Conservation (phyloP, 1,284 basidiomycete genomes). For the Inonotus obliquus region DNA sequence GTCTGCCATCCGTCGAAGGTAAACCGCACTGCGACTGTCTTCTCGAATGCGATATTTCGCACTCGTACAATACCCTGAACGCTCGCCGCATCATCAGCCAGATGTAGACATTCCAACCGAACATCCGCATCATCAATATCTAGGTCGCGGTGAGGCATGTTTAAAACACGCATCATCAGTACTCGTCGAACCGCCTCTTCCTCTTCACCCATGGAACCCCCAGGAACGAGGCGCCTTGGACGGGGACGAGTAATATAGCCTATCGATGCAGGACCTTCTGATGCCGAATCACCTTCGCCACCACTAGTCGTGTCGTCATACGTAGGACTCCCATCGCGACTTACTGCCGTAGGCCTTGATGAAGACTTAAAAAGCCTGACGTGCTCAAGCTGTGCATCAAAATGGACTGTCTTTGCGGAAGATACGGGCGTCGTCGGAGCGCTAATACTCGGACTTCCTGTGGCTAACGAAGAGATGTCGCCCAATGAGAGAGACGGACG, state of each 20-base stretch:
- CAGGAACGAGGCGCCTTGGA: not conserved
- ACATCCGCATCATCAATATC: slow-evolving; percentile 37
- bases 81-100: slow-evolving; percentile 57
- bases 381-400: slow-evolving; percentile 86
- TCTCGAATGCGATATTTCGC: slow-evolving; percentile 83
- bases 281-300: slow-evolving; percentile 58
- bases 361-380: slow-evolving; percentile 92
- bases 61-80: slow-evolving; percentile 75
- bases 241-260: slow-evolving; percentile 25
- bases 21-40: slow-evolving; percentile 86
- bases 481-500: slow-evolving; percentile 15
- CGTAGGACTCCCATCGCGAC: slow-evolving; percentile 85
- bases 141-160: slow-evolving; percentile 39
- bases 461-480: slow-evolving; percentile 1
- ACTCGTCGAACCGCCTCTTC: slow-evolving; percentile 28
- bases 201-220: slow-evolving; percentile 5
- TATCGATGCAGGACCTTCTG: slow-evolving; percentile 47
- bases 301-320: slow-evolving; percentile 62
- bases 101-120: slow-evolving; percentile 46
- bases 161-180: slow-evolving; percentile 49
- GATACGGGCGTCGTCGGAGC: slow-evolving; percentile 27
- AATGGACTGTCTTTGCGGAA: slow-evolving; percentile 80
- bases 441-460: slow-evolving; percentile 2
- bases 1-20: slow-evolving; percentile 96
- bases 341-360: slow-evolving; percentile 92